Percentiles rank a stretch among this genome's conserved stretches.
Conservation (phyloP, 2,329 filamentous ascomycete genomes). For the Fusarium sp. region DNA sequence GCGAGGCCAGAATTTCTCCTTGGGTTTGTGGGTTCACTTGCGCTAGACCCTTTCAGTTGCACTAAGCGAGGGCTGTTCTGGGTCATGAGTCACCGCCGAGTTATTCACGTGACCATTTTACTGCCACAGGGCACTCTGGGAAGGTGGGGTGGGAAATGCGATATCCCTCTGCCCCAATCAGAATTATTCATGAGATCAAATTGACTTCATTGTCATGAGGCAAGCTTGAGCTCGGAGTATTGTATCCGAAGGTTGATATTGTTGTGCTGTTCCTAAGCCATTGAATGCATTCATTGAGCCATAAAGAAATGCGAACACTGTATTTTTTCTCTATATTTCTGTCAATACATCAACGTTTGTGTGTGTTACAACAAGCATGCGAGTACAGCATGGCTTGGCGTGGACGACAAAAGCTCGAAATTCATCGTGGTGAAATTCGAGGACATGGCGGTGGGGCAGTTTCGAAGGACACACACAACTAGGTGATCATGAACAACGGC, state of each 20-base stretch:
- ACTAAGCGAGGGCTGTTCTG: conserved; percentile 57
- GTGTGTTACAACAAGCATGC: not conserved
- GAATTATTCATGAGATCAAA: not conserved
- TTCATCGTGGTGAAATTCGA: not conserved
- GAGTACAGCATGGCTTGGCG: not conserved
- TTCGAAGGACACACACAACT: not conserved
- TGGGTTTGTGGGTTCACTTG: conserved; percentile 59
- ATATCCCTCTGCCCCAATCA: conserved; percentile 4
- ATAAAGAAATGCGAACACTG: not conserved
- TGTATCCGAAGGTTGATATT: not conserved
- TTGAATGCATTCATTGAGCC: not conserved
- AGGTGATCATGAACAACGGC: not conserved
- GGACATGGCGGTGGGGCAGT: not conserved
- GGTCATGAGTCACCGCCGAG: conserved; percentile 42
- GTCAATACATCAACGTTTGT: not conserved
- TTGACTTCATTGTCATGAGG: conserved; percentile 2
- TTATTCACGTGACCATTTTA: conserved; percentile 39
- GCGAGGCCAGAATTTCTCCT: conserved; percentile 55
- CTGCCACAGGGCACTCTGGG: conserved; percentile 7
- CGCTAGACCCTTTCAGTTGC: conserved; percentile 47
- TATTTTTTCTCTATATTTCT: not conserved
- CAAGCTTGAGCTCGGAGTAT: conserved; percentile 3
- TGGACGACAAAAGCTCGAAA: not conserved
- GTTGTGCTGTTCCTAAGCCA: not conserved
- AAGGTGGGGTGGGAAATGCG: not conserved